Base-by-base conservation (phyloP, 441 rosid genomes). In the Populus hybrid region DNA sequence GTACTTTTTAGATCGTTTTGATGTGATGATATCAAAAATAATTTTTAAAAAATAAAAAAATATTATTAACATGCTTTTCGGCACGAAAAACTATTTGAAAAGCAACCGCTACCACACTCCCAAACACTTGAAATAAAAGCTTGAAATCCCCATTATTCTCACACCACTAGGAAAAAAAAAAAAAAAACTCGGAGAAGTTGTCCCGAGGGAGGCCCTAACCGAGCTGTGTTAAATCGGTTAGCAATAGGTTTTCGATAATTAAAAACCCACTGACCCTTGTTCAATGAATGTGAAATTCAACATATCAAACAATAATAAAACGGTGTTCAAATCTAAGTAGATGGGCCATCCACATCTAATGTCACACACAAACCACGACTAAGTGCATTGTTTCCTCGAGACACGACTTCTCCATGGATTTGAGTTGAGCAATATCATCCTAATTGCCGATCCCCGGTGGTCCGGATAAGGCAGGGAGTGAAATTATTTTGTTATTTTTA, bases 181-280 rank as follows among this genome's bases (percentile, higher is more conserved):
- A 8, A 16, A 16, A 30, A 8, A 23, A 2, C 26, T n/a, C 16
- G 32, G 32, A 26, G 3, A 30, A 23, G 24, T 68, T 38, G 14
- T 36, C 14, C 83, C 12, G 11, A 79, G 86, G 83, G 74, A 78
- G 82, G 87, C 71, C 76, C 23, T 69, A 74, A 50, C 85, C 11
- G 19, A 69, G 35, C 40, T 34, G 28, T 78, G 67, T n/a, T 34
- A 30, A 66, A 78, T 1, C 72, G 67, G 67, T 14, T 50, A 66
- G 72, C 0, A 6, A 4, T 5, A 1, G 1, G 42, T 14, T 46
- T 57, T 14, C 7, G 28, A 26, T 10, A 0, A 40, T 9, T 23
- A 67, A 46, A 12, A 65, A 66, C 28, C 8, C 63, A 21, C 7
- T 36, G 38, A 28, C 24, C 19, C 38, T 6, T 35, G 26, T 57